Evolutionary conservation across 164 flowering plant genomes (phyloP).

Genomic region (Stephania japonica): DNA sequence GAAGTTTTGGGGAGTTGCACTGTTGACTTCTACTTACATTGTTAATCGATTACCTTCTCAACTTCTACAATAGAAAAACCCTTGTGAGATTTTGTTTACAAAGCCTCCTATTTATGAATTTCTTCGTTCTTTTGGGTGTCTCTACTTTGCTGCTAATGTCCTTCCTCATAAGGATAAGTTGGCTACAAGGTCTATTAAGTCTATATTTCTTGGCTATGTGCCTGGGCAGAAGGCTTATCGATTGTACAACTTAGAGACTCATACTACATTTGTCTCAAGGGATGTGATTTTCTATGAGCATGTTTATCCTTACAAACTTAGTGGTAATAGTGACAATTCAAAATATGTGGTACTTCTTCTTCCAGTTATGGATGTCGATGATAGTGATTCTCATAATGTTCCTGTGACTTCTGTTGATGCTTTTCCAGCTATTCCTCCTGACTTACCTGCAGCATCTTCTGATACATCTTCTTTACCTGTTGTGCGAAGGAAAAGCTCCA

Average conservation of each 20-base stretch:
- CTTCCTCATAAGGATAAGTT: background rate
- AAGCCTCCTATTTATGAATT: background rate
- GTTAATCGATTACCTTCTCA: background rate
- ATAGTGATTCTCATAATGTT: too few species aligned
- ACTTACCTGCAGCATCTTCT: too few species aligned
- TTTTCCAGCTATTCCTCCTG: too few species aligned
- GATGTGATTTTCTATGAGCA: conserved; percentile 1
- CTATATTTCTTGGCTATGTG: background rate
- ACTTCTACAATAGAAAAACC: background rate
- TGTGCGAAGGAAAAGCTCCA: too few species aligned
- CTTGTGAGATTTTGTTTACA: background rate
- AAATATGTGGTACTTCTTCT: too few species aligned
- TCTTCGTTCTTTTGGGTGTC: background rate
- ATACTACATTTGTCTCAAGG: background rate
- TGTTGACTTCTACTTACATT: background rate
- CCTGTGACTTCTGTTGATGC: too few species aligned
- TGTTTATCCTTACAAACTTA: background rate
- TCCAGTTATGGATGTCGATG: too few species aligned
- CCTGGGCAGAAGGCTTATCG: background rate
- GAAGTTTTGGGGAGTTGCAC: background rate
- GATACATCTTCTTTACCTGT: too few species aligned
- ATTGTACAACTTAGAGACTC: background rate
- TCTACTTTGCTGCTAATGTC: background rate
- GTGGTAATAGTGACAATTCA: too few species aligned
- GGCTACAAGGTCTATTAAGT: background rate